Evolutionary conservation across 2,329 filamentous ascomycete species (phyloP), one percentile per base, ranked within the genome.

Genomic region (Cephalotrichum gorgonifer): DNA sequence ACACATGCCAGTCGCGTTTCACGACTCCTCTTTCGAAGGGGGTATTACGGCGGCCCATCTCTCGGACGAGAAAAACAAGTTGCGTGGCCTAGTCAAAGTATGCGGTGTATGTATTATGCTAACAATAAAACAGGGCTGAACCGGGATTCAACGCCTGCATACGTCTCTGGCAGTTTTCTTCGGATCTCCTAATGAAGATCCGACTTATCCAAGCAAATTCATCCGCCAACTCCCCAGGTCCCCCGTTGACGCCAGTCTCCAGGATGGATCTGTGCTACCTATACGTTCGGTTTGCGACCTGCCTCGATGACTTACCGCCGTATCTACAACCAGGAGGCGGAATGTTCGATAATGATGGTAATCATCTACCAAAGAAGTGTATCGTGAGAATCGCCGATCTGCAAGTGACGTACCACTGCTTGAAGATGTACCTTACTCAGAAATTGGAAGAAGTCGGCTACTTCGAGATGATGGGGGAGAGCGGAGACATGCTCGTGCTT

Each of bases 101-200:
- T 30, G 27, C 12, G 27, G 27, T 30, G 12, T 30, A 30, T 30
- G 6, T 6, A 30, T n/a, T n/a, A n/a, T n/a, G n/a, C 47, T 52
- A 0, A 53, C 51, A 3, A 42, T 53, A 2, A 56, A 55, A 5
- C 62, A 58, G 11, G 62, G 67, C 31, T 11, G 54, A 58, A n/a
- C n/a, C n/a, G 9, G 68, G 68, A 0, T 71, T 71, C 57, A 70
- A 69, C 48, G 64, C 65, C 8, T 69, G 68, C n/a, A 46, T 69
- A 2, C 59, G 60, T 0, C 58, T 70, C 0, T 70, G 67, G 67
- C 61, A 68, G 31, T 60, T 63, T 1, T 67, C 67, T 3, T 64
- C 66, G 0, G 65, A 70, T 43, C 52, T 70, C 0, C 47, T 70
- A 0, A 50, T 70, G 0, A 64, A 70, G 47, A 54, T 70, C 27